A percentile compares a stretch with the other conserved stretches of the same genome.
Conservation (phyloP, 352 stramenopile genomes). For the Aphanomyces astaci region DNA sequence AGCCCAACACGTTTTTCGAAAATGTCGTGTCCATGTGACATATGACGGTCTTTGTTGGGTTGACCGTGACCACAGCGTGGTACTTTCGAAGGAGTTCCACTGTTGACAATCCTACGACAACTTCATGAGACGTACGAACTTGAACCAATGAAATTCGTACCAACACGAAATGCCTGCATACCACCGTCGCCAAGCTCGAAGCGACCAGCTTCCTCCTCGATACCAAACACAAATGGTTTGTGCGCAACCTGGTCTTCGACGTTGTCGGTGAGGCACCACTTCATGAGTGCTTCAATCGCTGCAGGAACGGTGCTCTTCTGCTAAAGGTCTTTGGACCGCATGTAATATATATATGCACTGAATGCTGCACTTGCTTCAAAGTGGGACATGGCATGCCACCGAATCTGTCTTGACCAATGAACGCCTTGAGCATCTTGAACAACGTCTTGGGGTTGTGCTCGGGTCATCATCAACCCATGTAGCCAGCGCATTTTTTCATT, state of each 20-base stretch:
- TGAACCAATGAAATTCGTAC: neutral
- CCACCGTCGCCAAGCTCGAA: neutral
- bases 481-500: too few relatives aligned
- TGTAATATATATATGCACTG: neutral
- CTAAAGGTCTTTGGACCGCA: neutral
- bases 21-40: constrained; percentile 6
- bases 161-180: neutral
- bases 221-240: neutral
- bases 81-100: neutral
- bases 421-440: too few relatives aligned
- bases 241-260: neutral
- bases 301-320: neutral
- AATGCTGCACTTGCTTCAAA: neutral
- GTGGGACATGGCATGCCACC: too few relatives aligned
- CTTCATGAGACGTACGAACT: too few relatives aligned
- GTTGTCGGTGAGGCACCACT: neutral
- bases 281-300: neutral
- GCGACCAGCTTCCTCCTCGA: neutral
- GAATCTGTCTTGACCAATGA: too few relatives aligned
- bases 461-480: too few relatives aligned
- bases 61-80: neutral
- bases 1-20: neutral
- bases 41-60: neutral
- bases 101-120: neutral
- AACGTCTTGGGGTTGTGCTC: too few relatives aligned